phyloP scores from a whole-genome alignment of 2,329 filamentous ascomycete genomes.

The Ascomycota sp. region DNA sequence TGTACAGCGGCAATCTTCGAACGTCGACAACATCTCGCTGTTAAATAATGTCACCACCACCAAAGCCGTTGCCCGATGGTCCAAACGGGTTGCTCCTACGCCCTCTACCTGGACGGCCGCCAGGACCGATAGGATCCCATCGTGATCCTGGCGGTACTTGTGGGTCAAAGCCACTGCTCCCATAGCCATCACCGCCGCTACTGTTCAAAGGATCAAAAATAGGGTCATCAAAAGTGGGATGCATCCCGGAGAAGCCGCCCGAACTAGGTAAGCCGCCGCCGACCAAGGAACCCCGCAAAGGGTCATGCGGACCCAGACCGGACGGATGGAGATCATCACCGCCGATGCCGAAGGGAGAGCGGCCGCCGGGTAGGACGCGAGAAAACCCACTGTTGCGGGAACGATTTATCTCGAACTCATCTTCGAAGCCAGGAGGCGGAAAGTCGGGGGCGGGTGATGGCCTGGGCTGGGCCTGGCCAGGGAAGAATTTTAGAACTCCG shows the following conservation, averaged over 20 bases:
- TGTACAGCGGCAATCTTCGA: neutral
- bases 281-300: slow-evolving; percentile 47
- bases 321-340: slow-evolving; percentile 76
- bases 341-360: slow-evolving; percentile 50
- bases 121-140: slow-evolving; percentile 72
- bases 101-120: slow-evolving; percentile 26
- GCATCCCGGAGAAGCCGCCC: slow-evolving; percentile 63
- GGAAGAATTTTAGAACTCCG: slow-evolving; percentile 38
- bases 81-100: slow-evolving; percentile 19
- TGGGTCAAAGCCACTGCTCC: slow-evolving; percentile 28
- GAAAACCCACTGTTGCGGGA: no score
- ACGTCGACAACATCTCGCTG: neutral
- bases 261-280: slow-evolving; percentile 35
- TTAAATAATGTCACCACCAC: slow-evolving; percentile 14
- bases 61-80: slow-evolving; percentile 12
- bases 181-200: slow-evolving; percentile 20
- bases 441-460: slow-evolving; percentile 53
- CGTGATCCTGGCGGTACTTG: slow-evolving; percentile 73
- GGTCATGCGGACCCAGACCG: slow-evolving; percentile 69
- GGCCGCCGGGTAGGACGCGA: slow-evolving; percentile 20
- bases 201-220: slow-evolving; percentile 59
- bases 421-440: slow-evolving; percentile 76
- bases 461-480: slow-evolving; percentile 31
- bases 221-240: slow-evolving; percentile 86
- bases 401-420: slow-evolving; percentile 68